Evolutionary conservation across 148 eudicot species (phyloP), one percentile per base, ranked within the genome.

Genomic region (Camellia sinensis): DNA sequence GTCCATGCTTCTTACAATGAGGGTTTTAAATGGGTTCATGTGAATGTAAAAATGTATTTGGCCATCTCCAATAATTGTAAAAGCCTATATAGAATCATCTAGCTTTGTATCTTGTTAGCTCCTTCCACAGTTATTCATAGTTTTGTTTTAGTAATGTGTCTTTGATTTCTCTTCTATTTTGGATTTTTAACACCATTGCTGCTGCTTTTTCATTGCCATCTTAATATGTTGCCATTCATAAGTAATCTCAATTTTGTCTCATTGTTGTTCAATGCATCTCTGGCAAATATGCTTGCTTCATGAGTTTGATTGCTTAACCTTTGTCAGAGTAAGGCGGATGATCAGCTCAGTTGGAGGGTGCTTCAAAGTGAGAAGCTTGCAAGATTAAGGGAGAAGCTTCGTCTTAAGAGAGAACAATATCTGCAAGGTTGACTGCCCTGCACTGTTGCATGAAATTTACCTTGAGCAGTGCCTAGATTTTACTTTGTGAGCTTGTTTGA

Each of bases 281-380:
- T 79, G 21, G 48, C 67, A 59, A 12, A 46, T 11, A 56, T 67
- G 41, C 43, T 54, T 19, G 37, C 44, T 75, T 68, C 22, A 43
- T 45, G 67, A 54, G 44, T 22, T 66, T n/a, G 52, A 22, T 40
- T 46, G 41, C 65, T 54, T 56, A 6, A 46, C 65, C 14, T 22
- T 67, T 67, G 11, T 67, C 72, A 96, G 98, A 95, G 92, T 62
- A 96, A 93, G 89, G 88, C 92, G 73, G 97, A 96, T 87, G 95
- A 92, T 84, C 99, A 91, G 76, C 87, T 82, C 46, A 89, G 90
- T 81, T 94, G 98, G 98, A 91, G 88, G 85, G 86, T 92, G 80
- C 88, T 82, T 83, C 97, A 89, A 62, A 89, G 87, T 75, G 99
- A 96, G 87, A 96, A 91, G 86, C 86, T 88, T 77, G 85, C 85